Evolutionary conservation across 352 stramenopile species (phyloP), one percentile per base, ranked within the genome.

Genomic region (Globisporangium solare): DNA sequence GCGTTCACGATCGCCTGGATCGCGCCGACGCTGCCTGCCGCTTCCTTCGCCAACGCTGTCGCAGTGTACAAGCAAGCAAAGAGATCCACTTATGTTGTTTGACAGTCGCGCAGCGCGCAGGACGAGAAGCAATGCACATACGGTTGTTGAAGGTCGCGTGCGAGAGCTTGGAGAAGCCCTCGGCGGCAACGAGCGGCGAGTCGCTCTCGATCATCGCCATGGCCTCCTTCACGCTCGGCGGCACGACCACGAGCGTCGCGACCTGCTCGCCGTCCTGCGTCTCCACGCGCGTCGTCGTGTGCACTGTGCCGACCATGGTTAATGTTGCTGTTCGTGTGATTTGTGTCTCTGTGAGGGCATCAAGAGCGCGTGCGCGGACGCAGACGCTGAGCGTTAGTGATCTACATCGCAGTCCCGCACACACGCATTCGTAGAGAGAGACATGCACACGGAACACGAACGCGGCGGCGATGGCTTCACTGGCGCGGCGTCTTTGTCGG

Each of bases 91-190:
- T n/a, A n/a, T n/a, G n/a, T n/a, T n/a, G n/a, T n/a, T n/a, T n/a
- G n/a, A n/a, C n/a, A n/a, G n/a, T n/a, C n/a, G n/a, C n/a, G n/a
- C n/a, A n/a, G n/a, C n/a, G n/a, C n/a, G n/a, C n/a, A n/a, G n/a
- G n/a, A 27, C 47, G 18, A 54, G 12, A 42, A 13, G 18, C 2
- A n/a, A n/a, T n/a, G n/a, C n/a, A 58, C 74, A 51, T 49, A 88
- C 83, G 73, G 56, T 90, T 77, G 64, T 89, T 92, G 56, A 92
- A 92, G 14, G 78, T 87, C n/a, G 70, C 73, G 55, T 88, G 79
- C 17, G 74, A 77, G 43, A 92, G 70, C 66, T 88, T 88, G 37
- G 76, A 76, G 53, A 90, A 78, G 0, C 82, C 82, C 37, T 92
- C 79, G 14, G 69, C 61, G 10, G 67, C 67, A 21, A 79, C 73